Base-by-base conservation (phyloP, 2,329 filamentous ascomycete species). In the Trichoderma aggressivum region DNA sequence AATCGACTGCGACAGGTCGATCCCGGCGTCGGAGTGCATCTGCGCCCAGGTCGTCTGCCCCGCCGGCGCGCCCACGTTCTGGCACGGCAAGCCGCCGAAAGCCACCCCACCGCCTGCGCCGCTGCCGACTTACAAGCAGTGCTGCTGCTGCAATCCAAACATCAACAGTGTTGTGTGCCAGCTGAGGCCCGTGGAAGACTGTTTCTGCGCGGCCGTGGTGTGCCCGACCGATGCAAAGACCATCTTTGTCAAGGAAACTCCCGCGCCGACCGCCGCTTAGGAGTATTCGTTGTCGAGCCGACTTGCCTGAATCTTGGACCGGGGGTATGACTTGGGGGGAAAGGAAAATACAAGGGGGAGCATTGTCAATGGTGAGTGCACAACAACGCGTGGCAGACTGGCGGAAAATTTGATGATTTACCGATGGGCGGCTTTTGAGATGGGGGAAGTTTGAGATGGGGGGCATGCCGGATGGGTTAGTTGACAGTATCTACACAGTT, bases 41-140 rank as follows among this genome's bases (percentile, higher is more conserved):
- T 81, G 78, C 73, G 56, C 73, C 2, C 67, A 34, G 8, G 77
- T 76, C n/a, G 34, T 71, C 7, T 80, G 78, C 60, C 77, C 79
- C 7, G 16, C 30, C 3, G 69, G 70, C 34, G 75, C 75, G 7
- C 69, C 72, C 16, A 76, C 72, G 16, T 34, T 77, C 21, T 74
- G 58, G 60, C 26, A 65, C 14, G 58, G 68, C 39, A 21, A 34
- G 18, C 21, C 28, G 21, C 58, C 39, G 21, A 28, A 30, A 32
- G 34, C 47, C 24, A 60, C 53, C 16, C 24, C 36, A 18, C 14
- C 63, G 43, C 43, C 47, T 12, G 34, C 53, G 7, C 24, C 63
- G 56, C n/a, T 58, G 21, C 6, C 43, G 55, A 47, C 28, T 30
- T 21, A 50, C 10, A 30, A 60, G 63, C 43, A 70, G 26, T 77